Evolutionary conservation across 371 early-diverging fungal species (phyloP).

Genomic region (Lichtheimia ramosa): DNA sequence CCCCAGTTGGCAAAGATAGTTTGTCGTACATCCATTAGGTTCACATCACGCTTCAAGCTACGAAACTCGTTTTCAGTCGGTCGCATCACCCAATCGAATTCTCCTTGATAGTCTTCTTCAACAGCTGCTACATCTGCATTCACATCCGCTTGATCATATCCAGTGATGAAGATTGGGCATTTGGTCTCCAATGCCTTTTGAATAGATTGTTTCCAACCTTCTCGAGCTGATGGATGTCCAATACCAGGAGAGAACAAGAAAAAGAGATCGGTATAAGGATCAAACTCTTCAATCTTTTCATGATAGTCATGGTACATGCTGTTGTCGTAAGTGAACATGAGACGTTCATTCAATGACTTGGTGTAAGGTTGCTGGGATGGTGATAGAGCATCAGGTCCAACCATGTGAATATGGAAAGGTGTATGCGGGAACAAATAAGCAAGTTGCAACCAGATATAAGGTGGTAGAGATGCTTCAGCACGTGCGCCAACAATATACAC

Average conservation of each 20-base stretch:
- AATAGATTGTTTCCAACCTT: conserved; percentile 74
- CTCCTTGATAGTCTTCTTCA: conserved; percentile 57
- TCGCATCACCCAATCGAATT: conserved; percentile 78
- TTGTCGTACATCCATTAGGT: conserved; percentile 72
- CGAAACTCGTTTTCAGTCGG: conserved; percentile 73
- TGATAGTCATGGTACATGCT: conserved; percentile 51
- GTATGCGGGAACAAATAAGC: conserved; percentile 77
- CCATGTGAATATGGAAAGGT: conserved; percentile 78
- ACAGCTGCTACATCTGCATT: conserved; percentile 61
- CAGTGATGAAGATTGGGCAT: conserved; percentile 80
- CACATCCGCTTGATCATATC: conserved; percentile 75
- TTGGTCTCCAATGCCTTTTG: conserved; percentile 75
- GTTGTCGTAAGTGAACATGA: conserved; percentile 53
- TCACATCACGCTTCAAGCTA: conserved; percentile 76
- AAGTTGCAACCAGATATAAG: conserved; percentile 77
- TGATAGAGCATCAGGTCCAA: conserved; percentile 81
- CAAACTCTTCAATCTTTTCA: conserved; percentile 59
- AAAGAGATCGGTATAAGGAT: conserved; percentile 81
- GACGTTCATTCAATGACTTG: conserved; percentile 41
- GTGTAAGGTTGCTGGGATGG: conserved; percentile 49
- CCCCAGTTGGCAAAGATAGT: conserved; percentile 81
- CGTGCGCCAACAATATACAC: conserved; percentile 79
- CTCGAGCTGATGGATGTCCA: conserved; percentile 63
- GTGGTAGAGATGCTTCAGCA: conserved; percentile 79
- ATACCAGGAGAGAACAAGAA: conserved; percentile 84